phyloP scores from a whole-genome alignment of 352 stramenopile genomes.

The Phytophthora boehmeriae region DNA sequence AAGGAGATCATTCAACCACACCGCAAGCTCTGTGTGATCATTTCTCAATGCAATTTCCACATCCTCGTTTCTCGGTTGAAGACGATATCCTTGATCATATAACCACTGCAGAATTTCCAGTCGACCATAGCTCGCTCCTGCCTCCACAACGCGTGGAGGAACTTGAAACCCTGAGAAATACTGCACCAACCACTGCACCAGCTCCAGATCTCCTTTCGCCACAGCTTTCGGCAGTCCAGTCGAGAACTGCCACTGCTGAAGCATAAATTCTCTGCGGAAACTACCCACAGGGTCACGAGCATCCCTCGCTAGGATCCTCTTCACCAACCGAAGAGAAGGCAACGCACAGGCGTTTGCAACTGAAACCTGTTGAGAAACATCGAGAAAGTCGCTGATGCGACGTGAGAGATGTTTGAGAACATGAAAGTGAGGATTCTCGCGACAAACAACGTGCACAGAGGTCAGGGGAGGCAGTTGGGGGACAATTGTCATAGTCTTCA shows the following conservation, averaged over 20 bases:
- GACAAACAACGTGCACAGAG: neutral
- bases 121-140: neutral
- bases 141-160: neutral
- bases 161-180: conserved; percentile 2
- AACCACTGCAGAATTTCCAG: conserved; percentile 3
- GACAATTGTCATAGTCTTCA: neutral
- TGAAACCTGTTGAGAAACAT: neutral
- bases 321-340: neutral
- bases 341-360: conserved; percentile 1
- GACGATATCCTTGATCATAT: neutral
- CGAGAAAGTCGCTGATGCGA: conserved; percentile 1
- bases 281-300: conserved; percentile 1
- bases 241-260: conserved; percentile 12
- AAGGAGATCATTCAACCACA: conserved; percentile 1
- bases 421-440: neutral
- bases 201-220: conserved; percentile 4
- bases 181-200: neutral
- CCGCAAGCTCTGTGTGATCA: neutral
- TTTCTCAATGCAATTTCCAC: conserved; percentile 3
- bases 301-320: neutral
- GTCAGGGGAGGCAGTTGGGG: neutral
- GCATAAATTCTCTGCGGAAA: conserved; percentile 1
- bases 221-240: conserved; percentile 7
- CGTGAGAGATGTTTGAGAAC: neutral
- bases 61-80: conserved; percentile 2